Evolutionary conservation across 2,329 filamentous ascomycete species (phyloP), one percentile per base, ranked within the genome.

Genomic region (Beauveria medogensis): DNA sequence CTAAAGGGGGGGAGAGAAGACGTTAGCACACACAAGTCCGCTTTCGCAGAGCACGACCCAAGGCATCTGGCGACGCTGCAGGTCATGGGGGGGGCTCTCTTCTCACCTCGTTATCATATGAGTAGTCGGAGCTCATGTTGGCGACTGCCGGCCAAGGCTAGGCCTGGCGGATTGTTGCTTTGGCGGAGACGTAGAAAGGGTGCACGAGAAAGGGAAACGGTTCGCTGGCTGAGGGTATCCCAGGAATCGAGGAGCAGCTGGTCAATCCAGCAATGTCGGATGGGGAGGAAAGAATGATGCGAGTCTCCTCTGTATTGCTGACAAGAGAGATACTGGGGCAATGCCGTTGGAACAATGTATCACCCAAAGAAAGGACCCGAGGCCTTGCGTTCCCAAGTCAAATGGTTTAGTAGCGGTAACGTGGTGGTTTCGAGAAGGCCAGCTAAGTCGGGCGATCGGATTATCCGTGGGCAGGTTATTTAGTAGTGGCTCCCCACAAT

Each of bases 71-170:
- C 34, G 34, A 16, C 34, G 5, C 5, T 34, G 14, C 10, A 5
- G 40, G 24, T 24, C 24, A 12, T 41, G 0, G 16, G 40, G 40
- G 40, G 41, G 41, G 7, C 8, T 18, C 41, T 20, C 18, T 9
- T 20, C 75, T 65, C 73, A 89, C 88, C 85, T 94, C 86, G 73
- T 96, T 90, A 83, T 99, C 94, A 80, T 99, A 99, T 70, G 90
- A 95, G 82, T 99, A 99, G 77, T 97, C 93, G 71, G 90, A 91
- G 73, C 88, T 92, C 86, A 94, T 94, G 74, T 80, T 87, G 78
- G 69, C 74, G 68, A 68, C 67, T 66, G 63, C 68, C 68, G 69
- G 72, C 73, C 75, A 72, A 69, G 69, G 67, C 66, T 67, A 71
- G 65, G 69, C 72, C 70, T 67, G 65, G 65, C n/a, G 41, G 9